Evolutionary conservation across 768 basidiomycete species (phyloP).

Genomic region (Rhodotorula graminis): DNA sequence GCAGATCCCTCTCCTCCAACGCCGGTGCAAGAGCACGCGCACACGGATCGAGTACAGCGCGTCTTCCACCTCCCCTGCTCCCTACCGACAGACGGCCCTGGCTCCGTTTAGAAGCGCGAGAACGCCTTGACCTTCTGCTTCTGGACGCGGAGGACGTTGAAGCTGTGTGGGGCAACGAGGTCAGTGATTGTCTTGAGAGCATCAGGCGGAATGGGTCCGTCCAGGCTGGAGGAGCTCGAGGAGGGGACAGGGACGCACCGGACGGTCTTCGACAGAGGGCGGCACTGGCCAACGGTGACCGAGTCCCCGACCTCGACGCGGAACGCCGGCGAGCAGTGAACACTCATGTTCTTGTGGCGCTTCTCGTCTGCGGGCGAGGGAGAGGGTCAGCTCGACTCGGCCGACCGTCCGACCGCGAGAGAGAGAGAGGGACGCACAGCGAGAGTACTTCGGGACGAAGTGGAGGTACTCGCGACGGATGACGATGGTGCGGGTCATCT

Average conservation of each 20-base stretch:
- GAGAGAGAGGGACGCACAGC: constrained; percentile 22
- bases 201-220: no score
- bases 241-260: constrained; percentile 18
- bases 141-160: constrained; percentile 94
- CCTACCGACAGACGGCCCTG: no score
- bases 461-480: constrained; percentile 76
- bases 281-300: constrained; percentile 98
- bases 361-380: constrained; percentile 15
- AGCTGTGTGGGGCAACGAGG: no score
- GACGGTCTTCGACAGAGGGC: constrained; percentile 92
- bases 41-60: background rate
- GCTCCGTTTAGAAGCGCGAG: constrained; percentile 68
- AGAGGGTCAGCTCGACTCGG: no score
- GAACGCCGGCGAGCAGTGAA: constrained; percentile 96
- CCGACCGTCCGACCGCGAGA: no score
- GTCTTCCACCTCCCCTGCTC: no score
- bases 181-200: no score
- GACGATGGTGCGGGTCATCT: constrained; percentile 98
- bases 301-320: constrained; percentile 90
- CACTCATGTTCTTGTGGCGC: constrained; percentile 95
- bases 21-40: no score
- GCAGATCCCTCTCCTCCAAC: no score
- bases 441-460: constrained; percentile 95
- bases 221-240: background rate
- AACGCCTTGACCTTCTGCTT: constrained; percentile 93